Evolutionary conservation across 345 rosid genomes (phyloP).

Genomic region (Eucalyptus sideroxylon): DNA sequence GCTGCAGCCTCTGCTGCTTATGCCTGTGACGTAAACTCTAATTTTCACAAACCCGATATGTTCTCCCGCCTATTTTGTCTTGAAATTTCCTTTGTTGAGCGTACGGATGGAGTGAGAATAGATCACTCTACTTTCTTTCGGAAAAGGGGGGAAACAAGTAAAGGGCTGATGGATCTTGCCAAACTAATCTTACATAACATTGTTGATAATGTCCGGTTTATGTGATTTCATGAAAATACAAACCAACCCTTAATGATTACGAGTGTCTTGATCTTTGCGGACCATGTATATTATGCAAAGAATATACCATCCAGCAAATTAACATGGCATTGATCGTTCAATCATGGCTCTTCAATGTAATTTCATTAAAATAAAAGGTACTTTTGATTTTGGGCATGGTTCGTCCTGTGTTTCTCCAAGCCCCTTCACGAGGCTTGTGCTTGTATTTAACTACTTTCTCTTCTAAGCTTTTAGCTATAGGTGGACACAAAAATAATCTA

Average conservation of each 20-base stretch:
- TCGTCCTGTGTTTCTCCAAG: not conserved
- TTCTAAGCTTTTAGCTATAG: not conserved
- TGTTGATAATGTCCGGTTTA: not conserved
- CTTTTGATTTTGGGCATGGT: not conserved
- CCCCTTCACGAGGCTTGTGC: not conserved
- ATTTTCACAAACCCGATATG: not conserved
- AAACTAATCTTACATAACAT: not conserved
- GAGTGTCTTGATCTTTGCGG: not conserved
- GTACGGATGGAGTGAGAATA: not conserved
- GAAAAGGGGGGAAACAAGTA: not conserved
- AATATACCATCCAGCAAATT: not conserved
- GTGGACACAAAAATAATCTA: not conserved
- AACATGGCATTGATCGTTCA: not conserved
- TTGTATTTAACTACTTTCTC: not conserved
- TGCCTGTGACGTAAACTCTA: not conserved
- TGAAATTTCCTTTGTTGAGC: not conserved
- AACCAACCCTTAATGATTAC: not conserved
- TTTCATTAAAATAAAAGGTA: no score
- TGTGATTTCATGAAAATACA: not conserved
- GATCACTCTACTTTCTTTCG: not conserved
- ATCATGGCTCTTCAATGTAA: not conserved
- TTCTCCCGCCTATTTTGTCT: not conserved
- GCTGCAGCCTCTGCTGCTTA: not conserved
- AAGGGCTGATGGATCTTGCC: not conserved
- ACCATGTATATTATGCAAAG: not conserved